These are phyloP conservation scores for Tricholoma furcatifolium DNA, from an alignment of 768 basidiomycete species.

Conservation along the genomic window DNA sequence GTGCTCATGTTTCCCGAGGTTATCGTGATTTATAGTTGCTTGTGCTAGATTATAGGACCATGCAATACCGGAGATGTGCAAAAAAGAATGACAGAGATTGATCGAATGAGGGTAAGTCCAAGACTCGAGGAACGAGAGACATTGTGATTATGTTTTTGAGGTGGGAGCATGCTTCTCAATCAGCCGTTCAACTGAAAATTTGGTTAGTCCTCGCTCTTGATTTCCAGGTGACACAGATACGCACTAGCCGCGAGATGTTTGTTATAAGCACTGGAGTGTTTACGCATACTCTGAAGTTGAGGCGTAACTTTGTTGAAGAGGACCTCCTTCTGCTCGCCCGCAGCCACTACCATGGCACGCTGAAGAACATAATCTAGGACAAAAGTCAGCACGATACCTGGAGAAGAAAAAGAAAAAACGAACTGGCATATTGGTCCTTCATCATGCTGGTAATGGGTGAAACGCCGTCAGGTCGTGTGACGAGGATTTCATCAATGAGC, in stretches of 20 bases:
- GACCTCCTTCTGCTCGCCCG: constrained; percentile 68
- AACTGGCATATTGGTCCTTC: constrained; percentile 89
- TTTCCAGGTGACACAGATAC: constrained; percentile 25
- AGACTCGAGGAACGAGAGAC: neutral
- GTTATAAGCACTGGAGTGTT: constrained; percentile 69
- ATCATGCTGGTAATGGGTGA: constrained; percentile 73
- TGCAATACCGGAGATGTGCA: constrained; percentile 1
- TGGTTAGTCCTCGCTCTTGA: constrained; percentile 10
- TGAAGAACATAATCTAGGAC: constrained; percentile 81
- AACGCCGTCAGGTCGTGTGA: constrained; percentile 59
- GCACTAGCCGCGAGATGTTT: constrained; percentile 81
- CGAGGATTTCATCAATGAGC: constrained; percentile 83
- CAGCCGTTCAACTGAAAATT: constrained; percentile 61
- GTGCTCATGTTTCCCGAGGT: too few relatives aligned
- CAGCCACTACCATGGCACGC: constrained; percentile 66
- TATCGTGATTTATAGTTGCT: constrained; percentile 11
- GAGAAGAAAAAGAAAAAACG: constrained; percentile 28
- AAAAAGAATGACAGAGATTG: constrained; percentile 17
- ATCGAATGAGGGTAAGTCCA: constrained; percentile 21
- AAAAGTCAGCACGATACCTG: neutral
- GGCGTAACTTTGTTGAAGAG: constrained; percentile 64
- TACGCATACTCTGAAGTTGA: constrained; percentile 68
- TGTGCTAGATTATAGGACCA: constrained; percentile 13
- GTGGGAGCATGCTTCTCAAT: constrained; percentile 48
- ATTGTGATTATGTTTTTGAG: constrained; percentile 12